Conservation (phyloP, 805 yeast genomes). For the Sugiyamaella mastotermitis region DNA sequence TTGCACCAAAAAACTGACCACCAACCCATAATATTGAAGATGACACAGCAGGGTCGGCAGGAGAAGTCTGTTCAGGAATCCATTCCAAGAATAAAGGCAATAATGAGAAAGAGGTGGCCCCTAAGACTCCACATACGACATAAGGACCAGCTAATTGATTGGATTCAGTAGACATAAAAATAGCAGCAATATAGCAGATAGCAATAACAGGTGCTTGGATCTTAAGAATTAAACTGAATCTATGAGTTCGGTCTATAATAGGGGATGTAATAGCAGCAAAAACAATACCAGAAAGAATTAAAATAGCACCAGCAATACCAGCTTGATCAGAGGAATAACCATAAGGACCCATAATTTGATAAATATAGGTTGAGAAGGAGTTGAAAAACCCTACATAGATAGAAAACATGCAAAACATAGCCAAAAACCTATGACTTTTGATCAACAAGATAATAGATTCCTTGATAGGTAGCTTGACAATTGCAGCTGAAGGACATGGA, state of each 20-base stretch:
- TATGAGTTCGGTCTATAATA: conserved; percentile 25
- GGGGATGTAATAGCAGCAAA: conserved; percentile 28
- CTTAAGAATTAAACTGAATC: conserved; percentile 18
- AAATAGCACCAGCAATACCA: conserved; percentile 29
- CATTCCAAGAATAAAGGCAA: conserved; percentile 29
- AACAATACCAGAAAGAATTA: conserved; percentile 28
- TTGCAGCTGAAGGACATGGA: conserved; percentile 29
- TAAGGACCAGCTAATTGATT: conserved; percentile 27
- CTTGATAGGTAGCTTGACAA: conserved; percentile 20
- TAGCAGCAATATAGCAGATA: conserved; percentile 26
- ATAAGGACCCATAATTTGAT: conserved; percentile 30
- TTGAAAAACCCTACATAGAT: conserved; percentile 31
- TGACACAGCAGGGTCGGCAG: conserved; percentile 28
- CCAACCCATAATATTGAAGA: conserved; percentile 28
- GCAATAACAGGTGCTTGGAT: conserved; percentile 26
- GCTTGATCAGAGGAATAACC: conserved; percentile 31
- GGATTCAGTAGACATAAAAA: conserved; percentile 26
- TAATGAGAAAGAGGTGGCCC: conserved; percentile 28
- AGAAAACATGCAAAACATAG: conserved; percentile 22
- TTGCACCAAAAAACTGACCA: conserved; percentile 29
- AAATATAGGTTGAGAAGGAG: conserved; percentile 26
- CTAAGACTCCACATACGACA: conserved; percentile 26
- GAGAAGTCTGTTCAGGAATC: conserved; percentile 30
- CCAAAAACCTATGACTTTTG: conserved; percentile 16
- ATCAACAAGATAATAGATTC: conserved; percentile 19